Evolutionary conservation across 1,284 basidiomycete genomes (phyloP).

Genomic region (Cryptococcus wingfieldii): DNA sequence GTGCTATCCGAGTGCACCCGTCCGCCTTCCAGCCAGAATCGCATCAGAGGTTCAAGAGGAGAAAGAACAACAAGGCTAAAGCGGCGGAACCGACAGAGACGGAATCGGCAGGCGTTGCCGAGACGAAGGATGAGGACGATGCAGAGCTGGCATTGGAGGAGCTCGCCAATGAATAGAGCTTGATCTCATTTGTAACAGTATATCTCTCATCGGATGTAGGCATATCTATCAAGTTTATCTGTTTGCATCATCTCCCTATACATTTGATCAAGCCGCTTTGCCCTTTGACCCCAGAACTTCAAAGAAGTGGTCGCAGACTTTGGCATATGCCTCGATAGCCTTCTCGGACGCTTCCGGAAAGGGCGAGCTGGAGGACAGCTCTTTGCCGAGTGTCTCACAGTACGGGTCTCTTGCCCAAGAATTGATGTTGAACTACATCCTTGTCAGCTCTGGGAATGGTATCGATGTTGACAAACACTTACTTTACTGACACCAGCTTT

Average conservation of each 20-base stretch:
- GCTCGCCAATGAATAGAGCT: background rate
- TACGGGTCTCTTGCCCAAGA: conserved; percentile 49
- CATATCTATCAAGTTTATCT: background rate
- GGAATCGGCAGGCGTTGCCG: background rate
- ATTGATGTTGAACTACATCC: conserved; percentile 48
- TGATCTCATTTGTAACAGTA: background rate
- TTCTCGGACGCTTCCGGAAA: conserved; percentile 47
- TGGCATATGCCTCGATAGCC: conserved; percentile 40
- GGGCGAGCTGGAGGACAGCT: conserved; percentile 30
- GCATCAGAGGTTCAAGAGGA: conserved; percentile 25
- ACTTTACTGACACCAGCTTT: conserved; percentile 45
- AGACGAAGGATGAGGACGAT: background rate
- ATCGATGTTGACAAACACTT: background rate
- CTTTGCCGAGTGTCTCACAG: conserved; percentile 30
- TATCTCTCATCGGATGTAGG: background rate
- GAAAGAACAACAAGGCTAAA: conserved; percentile 12
- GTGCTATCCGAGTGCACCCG: conserved; percentile 68
- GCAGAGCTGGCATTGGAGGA: conserved; percentile 2
- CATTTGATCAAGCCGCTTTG: conserved; percentile 27
- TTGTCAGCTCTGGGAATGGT: background rate
- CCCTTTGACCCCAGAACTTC: conserved; percentile 40
- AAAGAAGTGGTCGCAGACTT: conserved; percentile 40
- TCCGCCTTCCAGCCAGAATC: conserved; percentile 29
- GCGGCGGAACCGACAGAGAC: background rate
- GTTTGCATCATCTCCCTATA: background rate